A percentile compares a stretch with the other conserved stretches of the same genome.
Conservation (phyloP, 306 rosid genomes). For the Vigna radiata region DNA sequence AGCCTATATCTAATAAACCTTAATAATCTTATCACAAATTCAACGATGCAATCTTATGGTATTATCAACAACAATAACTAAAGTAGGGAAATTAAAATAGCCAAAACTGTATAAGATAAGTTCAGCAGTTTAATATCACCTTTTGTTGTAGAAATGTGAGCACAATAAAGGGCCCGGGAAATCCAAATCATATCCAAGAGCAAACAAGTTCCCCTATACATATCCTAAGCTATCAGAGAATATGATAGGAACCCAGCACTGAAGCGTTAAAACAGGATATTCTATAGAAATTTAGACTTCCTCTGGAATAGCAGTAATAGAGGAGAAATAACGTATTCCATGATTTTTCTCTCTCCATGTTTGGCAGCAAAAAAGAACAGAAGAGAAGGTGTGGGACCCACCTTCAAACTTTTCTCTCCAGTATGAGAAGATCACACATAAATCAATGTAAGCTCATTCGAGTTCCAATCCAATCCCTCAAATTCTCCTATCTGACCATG, state of each 20-base stretch:
- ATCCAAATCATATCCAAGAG: constrained; percentile 1
- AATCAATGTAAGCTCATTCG: not conserved
- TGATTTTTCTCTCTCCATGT: not conserved
- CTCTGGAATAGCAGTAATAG: not conserved
- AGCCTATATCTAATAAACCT: not conserved
- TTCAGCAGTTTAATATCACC: too few species aligned
- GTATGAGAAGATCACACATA: not conserved
- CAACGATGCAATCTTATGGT: not conserved
- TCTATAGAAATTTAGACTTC: not conserved
- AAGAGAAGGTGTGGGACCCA: not conserved
- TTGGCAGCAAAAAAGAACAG: not conserved
- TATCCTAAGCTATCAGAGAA: not conserved
- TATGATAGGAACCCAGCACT: not conserved
- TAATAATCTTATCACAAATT: not conserved
- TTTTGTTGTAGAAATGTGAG: not conserved
- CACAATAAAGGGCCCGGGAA: not conserved
- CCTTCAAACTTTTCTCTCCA: not conserved
- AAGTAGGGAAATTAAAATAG: too few species aligned
- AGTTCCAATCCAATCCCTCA: not conserved
- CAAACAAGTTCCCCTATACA: not conserved
- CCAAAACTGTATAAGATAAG: too few species aligned
- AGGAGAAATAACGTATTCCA: not conserved
- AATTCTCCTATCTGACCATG: not conserved
- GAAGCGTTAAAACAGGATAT: constrained; percentile 3
- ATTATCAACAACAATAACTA: not conserved